A percentile compares a stretch with the other conserved stretches of the same genome.
These are phyloP conservation scores for Candolleomyces aberdarensis DNA, from an alignment of 768 basidiomycete genomes.

Conservation along the genomic window DNA sequence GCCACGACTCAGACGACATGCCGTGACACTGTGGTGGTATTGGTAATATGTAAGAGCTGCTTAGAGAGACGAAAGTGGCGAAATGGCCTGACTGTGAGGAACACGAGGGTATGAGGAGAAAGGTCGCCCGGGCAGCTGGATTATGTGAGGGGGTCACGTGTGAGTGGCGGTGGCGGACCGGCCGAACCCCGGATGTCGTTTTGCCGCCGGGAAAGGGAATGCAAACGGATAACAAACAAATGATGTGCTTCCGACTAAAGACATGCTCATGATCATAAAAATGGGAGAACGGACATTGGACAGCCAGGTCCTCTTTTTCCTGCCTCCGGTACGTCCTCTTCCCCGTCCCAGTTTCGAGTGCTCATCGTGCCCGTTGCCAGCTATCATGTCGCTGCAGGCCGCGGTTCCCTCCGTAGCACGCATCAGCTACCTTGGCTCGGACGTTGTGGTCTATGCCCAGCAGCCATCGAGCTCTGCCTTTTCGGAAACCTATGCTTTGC, in stretches of 20 bases:
- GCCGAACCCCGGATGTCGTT: background rate
- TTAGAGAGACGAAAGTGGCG: background rate
- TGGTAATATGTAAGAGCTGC: background rate
- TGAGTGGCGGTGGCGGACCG: background rate
- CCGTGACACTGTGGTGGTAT: background rate
- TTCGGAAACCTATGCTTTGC: slow-evolving; percentile 33
- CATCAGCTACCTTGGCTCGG: slow-evolving; percentile 69
- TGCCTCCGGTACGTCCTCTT: background rate
- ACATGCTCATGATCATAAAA: slow-evolving; percentile 26
- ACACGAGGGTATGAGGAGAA: background rate
- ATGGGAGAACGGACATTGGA: slow-evolving; percentile 7
- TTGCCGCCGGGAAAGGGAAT: slow-evolving; percentile 25
- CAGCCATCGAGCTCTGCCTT: slow-evolving; percentile 44
- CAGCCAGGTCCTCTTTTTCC: slow-evolving; percentile 6
- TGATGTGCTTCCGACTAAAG: slow-evolving; percentile 39
- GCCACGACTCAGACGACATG: slow-evolving; percentile 10
- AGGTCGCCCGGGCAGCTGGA: background rate
- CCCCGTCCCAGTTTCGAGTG: background rate
- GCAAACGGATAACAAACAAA: slow-evolving; percentile 24
- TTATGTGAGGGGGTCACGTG: background rate
- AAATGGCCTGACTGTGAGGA: background rate
- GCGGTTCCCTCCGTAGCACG: slow-evolving; percentile 51
- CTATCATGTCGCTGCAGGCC: slow-evolving; percentile 15
- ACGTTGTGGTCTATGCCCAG: slow-evolving; percentile 58
- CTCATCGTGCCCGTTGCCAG: background rate